Evolutionary conservation across 1,284 basidiomycete species (phyloP).

Genomic region (Ganoderma lucidum): DNA sequence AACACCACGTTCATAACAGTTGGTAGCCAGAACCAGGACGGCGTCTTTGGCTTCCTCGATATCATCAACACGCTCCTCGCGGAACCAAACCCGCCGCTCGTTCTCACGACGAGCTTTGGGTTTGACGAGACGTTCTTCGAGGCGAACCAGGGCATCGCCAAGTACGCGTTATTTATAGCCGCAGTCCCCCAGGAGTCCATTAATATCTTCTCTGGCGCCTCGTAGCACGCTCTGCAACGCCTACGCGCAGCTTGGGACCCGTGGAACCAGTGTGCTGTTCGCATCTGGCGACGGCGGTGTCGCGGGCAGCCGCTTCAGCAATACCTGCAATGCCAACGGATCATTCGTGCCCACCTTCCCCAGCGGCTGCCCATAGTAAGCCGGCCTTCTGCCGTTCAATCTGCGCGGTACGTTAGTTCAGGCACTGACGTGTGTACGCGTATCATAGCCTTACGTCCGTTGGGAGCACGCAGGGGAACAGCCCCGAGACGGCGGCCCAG

Average conservation of each 20-base stretch:
- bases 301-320: conserved; percentile 62
- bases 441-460: conserved; percentile 66
- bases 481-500: conserved; percentile 55
- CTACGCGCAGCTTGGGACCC: conserved; percentile 67
- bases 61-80: conserved; percentile 41
- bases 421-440: conserved; percentile 7
- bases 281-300: conserved; percentile 73
- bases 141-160: conserved; percentile 53
- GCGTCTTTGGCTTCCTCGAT: conserved; percentile 37
- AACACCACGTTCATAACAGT: conserved; percentile 28
- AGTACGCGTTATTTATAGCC: conserved; percentile 47
- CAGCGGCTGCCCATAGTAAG: conserved; percentile 60
- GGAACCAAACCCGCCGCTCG: conserved; percentile 40
- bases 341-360: conserved; percentile 77
- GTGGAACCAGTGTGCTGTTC: conserved; percentile 67
- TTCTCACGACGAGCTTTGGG: conserved; percentile 53
- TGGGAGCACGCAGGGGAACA: conserved; percentile 55
- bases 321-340: conserved; percentile 41
- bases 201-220: neutral
- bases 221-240: conserved; percentile 52
- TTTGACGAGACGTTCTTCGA: conserved; percentile 52
- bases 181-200: neutral
- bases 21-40: conserved; percentile 28
- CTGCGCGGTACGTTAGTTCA: neutral
- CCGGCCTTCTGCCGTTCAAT: neutral